Evolutionary conservation across 108 stramenopile genomes (phyloP), one percentile per base, ranked within the genome.

Genomic region (Aureococcus anophagefferens): DNA sequence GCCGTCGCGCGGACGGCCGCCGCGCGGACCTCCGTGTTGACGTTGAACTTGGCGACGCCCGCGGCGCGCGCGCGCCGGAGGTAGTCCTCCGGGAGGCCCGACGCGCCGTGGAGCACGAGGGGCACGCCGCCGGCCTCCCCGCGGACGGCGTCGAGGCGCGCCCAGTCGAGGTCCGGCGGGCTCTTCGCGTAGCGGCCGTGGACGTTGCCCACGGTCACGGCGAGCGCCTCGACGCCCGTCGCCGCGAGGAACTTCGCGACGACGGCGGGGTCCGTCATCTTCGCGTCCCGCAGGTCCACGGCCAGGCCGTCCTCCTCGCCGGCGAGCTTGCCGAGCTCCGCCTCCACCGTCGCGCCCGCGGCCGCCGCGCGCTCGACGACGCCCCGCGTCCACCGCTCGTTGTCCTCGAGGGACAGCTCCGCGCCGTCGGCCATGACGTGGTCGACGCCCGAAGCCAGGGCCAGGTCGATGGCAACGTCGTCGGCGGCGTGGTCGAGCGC

Each of bases 221-320:
- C 79, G 33, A 80, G 77, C 28, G 76, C 30, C 46, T 80, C 78
- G 5, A 78, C 78, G 34, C 66, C 32, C 18, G 79, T 80, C 45
- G 32, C 66, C 18, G 33, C 46, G n/a, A 80, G 32, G 40, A 80
- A 80, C 17, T 25, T 25, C 29, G 66, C 31, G 3, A 77, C 77
- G 76, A 72, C 46, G 7, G 65, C 70, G 9, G 79, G 79, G 36
- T 79, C 74, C 30, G 79, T 80, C 79, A 80, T 80, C 35, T 62
- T 76, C 34, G 79, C 77, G 33, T 80, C 78, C 33, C 67, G 35
- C 44, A 72, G 74, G 18, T 70, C 31, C 70, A 80, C 79, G 45
- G 75, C 71, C 45, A 80, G 45, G 33, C 79, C 79, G 51, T 80
- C 79, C 64, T 80, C 79, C 59, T 78, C 79, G n/a, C 79, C 79